These are phyloP conservation scores for Rhizopogon salebrosus DNA, from an alignment of 768 basidiomycete species.

Conservation along the genomic window DNA sequence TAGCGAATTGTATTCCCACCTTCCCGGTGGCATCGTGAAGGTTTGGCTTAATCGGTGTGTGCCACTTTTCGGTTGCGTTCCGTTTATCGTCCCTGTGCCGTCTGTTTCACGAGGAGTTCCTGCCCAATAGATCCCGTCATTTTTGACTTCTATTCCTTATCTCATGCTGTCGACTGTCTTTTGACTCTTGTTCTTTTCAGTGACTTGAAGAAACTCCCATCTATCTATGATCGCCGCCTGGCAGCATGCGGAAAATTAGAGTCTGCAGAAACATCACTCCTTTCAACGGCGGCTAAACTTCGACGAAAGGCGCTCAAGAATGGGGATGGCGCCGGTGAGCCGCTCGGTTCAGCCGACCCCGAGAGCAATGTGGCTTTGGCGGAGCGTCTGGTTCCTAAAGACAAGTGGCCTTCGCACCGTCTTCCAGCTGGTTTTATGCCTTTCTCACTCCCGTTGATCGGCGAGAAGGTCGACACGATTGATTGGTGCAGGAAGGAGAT, in stretches of 20 bases:
- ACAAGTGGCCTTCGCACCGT: slow-evolving; percentile 75
- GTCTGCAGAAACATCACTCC: slow-evolving; percentile 72
- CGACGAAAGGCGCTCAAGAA: slow-evolving; percentile 51
- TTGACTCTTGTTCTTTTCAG: slow-evolving; percentile 28
- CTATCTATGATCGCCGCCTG: slow-evolving; percentile 71
- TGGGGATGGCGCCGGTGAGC: slow-evolving; percentile 24
- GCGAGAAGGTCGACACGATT: slow-evolving; percentile 90
- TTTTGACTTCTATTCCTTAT: not conserved
- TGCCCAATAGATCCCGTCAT: not conserved
- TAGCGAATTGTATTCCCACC: slow-evolving; percentile 61
- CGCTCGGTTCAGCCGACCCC: slow-evolving; percentile 22
- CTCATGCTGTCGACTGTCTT: not conserved
- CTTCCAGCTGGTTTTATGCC: slow-evolving; percentile 51
- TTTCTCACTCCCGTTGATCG: slow-evolving; percentile 59
- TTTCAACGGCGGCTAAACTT: slow-evolving; percentile 74
- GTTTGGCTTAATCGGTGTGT: slow-evolving; percentile 87
- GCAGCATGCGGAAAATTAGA: slow-evolving; percentile 79
- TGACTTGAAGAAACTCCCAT: slow-evolving; percentile 83
- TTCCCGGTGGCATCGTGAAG: slow-evolving; percentile 87
- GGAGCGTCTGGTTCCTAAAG: slow-evolving; percentile 57
- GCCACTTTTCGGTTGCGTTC: not conserved
- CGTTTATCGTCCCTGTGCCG: not conserved
- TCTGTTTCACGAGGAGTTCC: not conserved
- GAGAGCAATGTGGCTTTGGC: slow-evolving; percentile 32
- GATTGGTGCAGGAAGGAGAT: slow-evolving; percentile 86